Evolutionary conservation across 2,329 filamentous ascomycete species (phyloP).

Genomic region (Exophiala bonariae): DNA sequence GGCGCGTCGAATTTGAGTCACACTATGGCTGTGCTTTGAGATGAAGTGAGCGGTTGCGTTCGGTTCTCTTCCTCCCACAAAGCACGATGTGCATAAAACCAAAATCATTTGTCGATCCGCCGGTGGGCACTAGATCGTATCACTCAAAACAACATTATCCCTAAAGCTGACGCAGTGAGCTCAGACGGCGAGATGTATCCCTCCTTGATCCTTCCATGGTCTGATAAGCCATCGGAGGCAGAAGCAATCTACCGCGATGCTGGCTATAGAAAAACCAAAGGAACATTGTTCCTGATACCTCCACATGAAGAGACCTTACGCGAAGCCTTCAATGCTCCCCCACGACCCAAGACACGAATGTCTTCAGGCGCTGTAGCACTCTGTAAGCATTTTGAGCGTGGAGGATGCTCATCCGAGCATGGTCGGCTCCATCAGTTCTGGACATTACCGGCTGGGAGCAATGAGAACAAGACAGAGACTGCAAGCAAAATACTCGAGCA

Average conservation of each 20-base stretch:
- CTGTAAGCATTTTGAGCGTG: constrained; percentile 30
- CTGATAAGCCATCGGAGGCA: constrained; percentile 11
- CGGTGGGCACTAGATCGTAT: too few species aligned
- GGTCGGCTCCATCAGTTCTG: constrained; percentile 26
- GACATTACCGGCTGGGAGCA: constrained; percentile 25
- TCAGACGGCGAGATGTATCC: constrained; percentile 22
- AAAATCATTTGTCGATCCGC: too few species aligned
- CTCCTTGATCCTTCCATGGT: constrained; percentile 25
- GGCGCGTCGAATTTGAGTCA: too few species aligned
- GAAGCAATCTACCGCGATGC: constrained; percentile 21
- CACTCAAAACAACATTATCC: too few species aligned
- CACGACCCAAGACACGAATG: constrained; percentile 26
- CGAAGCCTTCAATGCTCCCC: constrained; percentile 25
- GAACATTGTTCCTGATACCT: constrained; percentile 29
- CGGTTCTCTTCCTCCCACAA: too few species aligned
- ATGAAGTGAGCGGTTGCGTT: too few species aligned
- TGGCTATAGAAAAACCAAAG: constrained; percentile 25
- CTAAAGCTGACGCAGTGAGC: too few species aligned
- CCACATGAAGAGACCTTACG: constrained; percentile 16
- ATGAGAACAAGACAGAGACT: constrained; percentile 27
- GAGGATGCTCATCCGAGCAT: constrained; percentile 24
- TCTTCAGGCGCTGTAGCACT: constrained; percentile 27
- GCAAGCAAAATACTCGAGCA: constrained; percentile 22
- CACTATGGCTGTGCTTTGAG: too few species aligned
- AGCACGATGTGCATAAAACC: too few species aligned